Base-by-base conservation (phyloP, 345 rosid genomes). In the Corchorus capsularis region DNA sequence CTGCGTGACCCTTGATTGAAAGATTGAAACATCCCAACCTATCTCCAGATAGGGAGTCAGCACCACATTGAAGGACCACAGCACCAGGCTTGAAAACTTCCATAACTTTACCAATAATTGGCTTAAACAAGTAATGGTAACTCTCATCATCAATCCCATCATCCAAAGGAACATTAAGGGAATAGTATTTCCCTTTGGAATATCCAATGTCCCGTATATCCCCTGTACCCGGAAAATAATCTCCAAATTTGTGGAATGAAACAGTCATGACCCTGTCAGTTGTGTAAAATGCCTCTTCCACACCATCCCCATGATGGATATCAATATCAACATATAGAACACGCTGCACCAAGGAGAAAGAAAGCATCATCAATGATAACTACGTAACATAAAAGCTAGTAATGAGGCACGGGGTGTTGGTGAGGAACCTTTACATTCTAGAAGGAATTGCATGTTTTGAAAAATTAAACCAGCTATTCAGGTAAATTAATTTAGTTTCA, bases 71-170 rank as follows among this genome's bases (percentile, higher is more conserved):
- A 75, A 90, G 86, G 53, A 90, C 89, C 20, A 90, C 92, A 0
- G 91, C 91, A 64, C 91, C 90, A 19, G 94, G 92, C 74, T 78
- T 81, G 79, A 88, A 90, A 32, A 89, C 63, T 83, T 87, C 88
- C 93, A 89, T 89, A 9, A 87, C 91, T 83, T 91, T 85, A 17
- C 87, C 86, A 63, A 91, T 87, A 75, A 91, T 80, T 20, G 93
- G 93, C 68, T 89, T 87, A 78, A 91, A 91, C 73, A 90, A 81
- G 71, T 67, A 86, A 84, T 89, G 91, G 80, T 90, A 87, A 84
- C 92, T 90, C 88, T 89, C 90, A 37, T 91, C 89, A 53, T 89
- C 95, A 34, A 91, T 89, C 20, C 95, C 93, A 85, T 89, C 93
- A 71, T 87, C 91, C 53, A 91, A 72, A 32, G 94, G 94, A 75